Evolutionary conservation across 1,284 basidiomycete genomes (phyloP).

Genomic region (Athelia sp.): DNA sequence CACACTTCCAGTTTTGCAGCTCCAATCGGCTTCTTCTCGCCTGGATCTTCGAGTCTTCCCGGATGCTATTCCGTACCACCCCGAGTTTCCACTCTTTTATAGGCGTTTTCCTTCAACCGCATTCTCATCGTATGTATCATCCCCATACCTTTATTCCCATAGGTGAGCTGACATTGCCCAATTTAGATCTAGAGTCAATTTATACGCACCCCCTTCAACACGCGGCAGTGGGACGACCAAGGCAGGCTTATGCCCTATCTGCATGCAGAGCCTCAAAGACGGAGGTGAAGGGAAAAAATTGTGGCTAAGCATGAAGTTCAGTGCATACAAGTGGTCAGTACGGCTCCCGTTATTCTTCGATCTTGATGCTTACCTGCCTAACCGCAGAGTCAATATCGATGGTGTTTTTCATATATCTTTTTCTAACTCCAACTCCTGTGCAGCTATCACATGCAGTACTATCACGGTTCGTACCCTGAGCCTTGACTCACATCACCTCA

Average conservation of each 20-base stretch:
- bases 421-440: slow-evolving; percentile 4
- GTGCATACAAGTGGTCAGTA: slow-evolving; percentile 71
- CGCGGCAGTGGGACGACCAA: slow-evolving; percentile 65
- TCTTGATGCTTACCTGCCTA: slow-evolving; percentile 3
- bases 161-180: too few relatives aligned
- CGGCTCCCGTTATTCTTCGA: slow-evolving; percentile 6
- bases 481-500: slow-evolving; percentile 1
- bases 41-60: slow-evolving; percentile 39
- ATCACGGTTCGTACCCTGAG: slow-evolving; percentile 49
- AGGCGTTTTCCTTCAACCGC: slow-evolving; percentile 59
- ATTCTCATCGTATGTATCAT: slow-evolving; percentile 32
- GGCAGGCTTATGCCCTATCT: slow-evolving; percentile 75
- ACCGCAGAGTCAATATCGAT: slow-evolving; percentile 2
- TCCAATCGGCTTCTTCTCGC: slow-evolving; percentile 13
- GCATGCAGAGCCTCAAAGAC: slow-evolving; percentile 52
- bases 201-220: slow-evolving; percentile 77
- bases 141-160: background rate
- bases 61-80: slow-evolving; percentile 35
- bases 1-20: slow-evolving; percentile 3
- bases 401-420: background rate
- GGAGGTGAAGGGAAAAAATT: slow-evolving; percentile 60
- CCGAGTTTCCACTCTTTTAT: slow-evolving; percentile 55
- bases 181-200: slow-evolving; percentile 37
- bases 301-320: slow-evolving; percentile 77
- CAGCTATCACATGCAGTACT: slow-evolving; percentile 78